Evolutionary conservation across 2,329 filamentous ascomycete genomes (phyloP).

Genomic region (Sporothrix globosa): DNA sequence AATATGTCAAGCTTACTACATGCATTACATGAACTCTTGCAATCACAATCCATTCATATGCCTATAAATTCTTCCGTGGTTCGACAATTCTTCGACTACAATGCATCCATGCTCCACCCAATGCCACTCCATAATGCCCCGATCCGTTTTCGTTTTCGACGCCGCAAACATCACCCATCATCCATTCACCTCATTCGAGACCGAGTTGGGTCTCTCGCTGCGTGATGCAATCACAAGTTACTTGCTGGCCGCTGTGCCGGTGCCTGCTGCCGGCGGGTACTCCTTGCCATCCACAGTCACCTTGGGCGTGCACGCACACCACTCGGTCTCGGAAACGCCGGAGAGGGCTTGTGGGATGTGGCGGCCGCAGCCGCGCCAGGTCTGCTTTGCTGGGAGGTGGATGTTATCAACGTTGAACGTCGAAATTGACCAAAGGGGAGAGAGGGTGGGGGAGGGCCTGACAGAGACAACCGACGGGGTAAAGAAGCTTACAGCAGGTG

Average conservation of each 20-base stretch:
- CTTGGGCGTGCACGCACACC: slow-evolving; percentile 54
- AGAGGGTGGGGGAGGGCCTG: slow-evolving; percentile 25
- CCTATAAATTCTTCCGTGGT: no score
- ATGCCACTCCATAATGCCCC: no score
- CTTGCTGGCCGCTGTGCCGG: slow-evolving; percentile 31
- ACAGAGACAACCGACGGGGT: neutral
- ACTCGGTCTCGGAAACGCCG: slow-evolving; percentile 50
- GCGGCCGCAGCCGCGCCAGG: slow-evolving; percentile 55
- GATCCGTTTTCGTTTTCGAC: no score
- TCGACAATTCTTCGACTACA: no score
- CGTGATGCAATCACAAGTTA: no score
- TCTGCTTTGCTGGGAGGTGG: slow-evolving; percentile 47
- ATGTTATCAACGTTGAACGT: neutral
- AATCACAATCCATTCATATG: no score
- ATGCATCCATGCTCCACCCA: no score
- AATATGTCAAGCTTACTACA: no score
- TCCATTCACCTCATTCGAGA: neutral
- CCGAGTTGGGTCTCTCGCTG: neutral
- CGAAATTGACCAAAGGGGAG: neutral
- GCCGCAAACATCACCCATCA: neutral
- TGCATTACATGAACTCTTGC: no score
- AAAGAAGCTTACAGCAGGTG: slow-evolving; percentile 47
- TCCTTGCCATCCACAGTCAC: slow-evolving; percentile 50
- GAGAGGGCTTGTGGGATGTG: slow-evolving; percentile 53
- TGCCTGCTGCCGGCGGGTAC: slow-evolving; percentile 51